Base-by-base conservation (phyloP, 306 rosid genomes). In the Cicer bijugum region DNA sequence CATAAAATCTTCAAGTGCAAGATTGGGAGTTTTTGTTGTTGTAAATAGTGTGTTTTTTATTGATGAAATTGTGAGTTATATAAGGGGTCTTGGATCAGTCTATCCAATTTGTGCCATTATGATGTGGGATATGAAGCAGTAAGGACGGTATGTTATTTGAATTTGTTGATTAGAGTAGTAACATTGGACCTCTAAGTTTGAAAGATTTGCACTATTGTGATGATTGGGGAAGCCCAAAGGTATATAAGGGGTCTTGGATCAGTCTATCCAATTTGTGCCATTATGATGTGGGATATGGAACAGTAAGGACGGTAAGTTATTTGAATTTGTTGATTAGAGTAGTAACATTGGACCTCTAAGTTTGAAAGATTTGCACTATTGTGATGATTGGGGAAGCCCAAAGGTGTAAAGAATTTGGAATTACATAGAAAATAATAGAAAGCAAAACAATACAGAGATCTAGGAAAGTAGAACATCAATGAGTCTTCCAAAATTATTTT, bases 1-100 rank as follows among this genome's bases (percentile, higher is more conserved):
- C 37, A 53, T 35, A 53, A 64, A 82, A 52, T 40, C 43, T 69
- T 79, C 28, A 61, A 47, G 64, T 66, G 55, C 46, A 15, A 39
- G 40, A 61, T 23, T 40, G 14, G 62, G 66, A 69, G 17, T 47
- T 64, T 28, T 40, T 55, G 59, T 38, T 66, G n/a, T 19, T 47
- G n/a, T 9, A 60, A 80, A 38, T 5, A 23, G 12, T 28, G 67
- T 43, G 40, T 46, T 56, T 56, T 45, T 57, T 39, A 48, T 16
- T 53, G 47, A 46, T 71, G 46, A 55, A 63, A 72, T 71, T 37
- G 38, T 50, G 48, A 20, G 40, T 58, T 38, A 46, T 9, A 42
- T 28, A 60, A 45, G 28, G n/a, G 50, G 76, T 51, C 33, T 50
- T 74, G 39, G 43, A 19, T 17, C 56, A 15, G 46, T 55, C 7